Evolutionary conservation across 768 basidiomycete species (phyloP).

Genomic region (Boletus barrowsii): DNA sequence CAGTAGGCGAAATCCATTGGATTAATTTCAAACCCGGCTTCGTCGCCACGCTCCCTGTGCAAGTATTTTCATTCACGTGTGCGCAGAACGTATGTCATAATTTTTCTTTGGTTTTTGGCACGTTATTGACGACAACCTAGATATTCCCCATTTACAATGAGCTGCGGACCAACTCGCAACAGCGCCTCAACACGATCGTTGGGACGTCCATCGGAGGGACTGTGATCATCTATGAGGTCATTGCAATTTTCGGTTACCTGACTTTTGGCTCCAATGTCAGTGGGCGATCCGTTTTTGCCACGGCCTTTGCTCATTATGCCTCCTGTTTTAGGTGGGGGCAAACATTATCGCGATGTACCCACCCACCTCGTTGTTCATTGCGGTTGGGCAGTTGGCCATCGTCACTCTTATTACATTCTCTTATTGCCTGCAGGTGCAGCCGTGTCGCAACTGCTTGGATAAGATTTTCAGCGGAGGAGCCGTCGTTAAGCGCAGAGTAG

Average conservation of each 20-base stretch:
- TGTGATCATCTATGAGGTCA: conserved; percentile 80
- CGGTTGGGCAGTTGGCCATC: conserved; percentile 90
- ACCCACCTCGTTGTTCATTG: conserved; percentile 86
- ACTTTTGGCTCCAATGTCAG: conserved; percentile 86
- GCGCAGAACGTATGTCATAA: conserved; percentile 73
- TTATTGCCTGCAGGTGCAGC: conserved; percentile 93
- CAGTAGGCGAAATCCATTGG: conserved; percentile 63
- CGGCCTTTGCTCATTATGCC: not conserved
- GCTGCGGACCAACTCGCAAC: conserved; percentile 73
- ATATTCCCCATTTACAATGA: conserved; percentile 95
- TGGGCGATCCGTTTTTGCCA: not conserved
- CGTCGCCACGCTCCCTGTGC: conserved; percentile 86
- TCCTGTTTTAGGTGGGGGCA: conserved; percentile 61
- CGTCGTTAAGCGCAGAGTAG: conserved; percentile 35
- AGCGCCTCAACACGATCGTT: conserved; percentile 84
- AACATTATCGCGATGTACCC: conserved; percentile 97
- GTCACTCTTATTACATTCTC: conserved; percentile 87
- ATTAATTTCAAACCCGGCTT: conserved; percentile 77
- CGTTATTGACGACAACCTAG: conserved; percentile 37
- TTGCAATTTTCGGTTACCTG: conserved; percentile 86
- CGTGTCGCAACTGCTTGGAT: conserved; percentile 88
- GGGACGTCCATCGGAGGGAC: conserved; percentile 84
- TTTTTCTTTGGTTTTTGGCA: conserved; percentile 1
- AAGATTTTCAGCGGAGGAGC: conserved; percentile 69
- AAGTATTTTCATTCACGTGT: conserved; percentile 91